phyloP scores from a whole-genome alignment of 2,329 filamentous ascomycete species.

The Penicillium corylophilum region DNA sequence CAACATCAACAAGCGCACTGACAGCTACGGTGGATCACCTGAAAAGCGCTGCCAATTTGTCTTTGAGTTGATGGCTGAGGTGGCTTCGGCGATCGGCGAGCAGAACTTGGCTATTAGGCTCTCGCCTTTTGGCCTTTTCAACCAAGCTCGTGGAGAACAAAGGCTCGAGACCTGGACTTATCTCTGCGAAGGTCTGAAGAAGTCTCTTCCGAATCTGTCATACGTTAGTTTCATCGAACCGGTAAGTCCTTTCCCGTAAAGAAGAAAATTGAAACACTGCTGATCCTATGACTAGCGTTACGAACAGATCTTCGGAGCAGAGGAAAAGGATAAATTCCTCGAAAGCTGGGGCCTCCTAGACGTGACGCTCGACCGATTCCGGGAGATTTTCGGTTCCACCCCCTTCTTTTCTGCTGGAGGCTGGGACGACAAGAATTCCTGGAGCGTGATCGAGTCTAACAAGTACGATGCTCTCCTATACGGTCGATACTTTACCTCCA shows the following conservation, averaged over 20 bases:
- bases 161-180: slow-evolving; percentile 55
- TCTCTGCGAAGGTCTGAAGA: slow-evolving; percentile 52
- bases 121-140: slow-evolving; percentile 53
- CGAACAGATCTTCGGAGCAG: slow-evolving; percentile 52
- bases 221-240: slow-evolving; percentile 60
- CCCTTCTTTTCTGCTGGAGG: slow-evolving; percentile 59
- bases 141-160: slow-evolving; percentile 52
- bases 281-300: slow-evolving; percentile 35
- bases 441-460: slow-evolving; percentile 50
- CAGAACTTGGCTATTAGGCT: slow-evolving; percentile 49
- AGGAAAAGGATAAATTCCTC: slow-evolving; percentile 53
- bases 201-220: slow-evolving; percentile 43
- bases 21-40: slow-evolving; percentile 52
- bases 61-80: slow-evolving; percentile 53
- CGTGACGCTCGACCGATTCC: slow-evolving; percentile 50
- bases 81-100: slow-evolving; percentile 47
- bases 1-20: slow-evolving; percentile 51
- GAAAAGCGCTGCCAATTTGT: slow-evolving; percentile 57
- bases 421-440: slow-evolving; percentile 53
- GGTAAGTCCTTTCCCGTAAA: slow-evolving; percentile 15
- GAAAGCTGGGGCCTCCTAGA: slow-evolving; percentile 48
- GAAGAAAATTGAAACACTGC: not conserved
- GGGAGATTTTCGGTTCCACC: slow-evolving; percentile 52
- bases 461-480: slow-evolving; percentile 51
- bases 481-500: slow-evolving; percentile 51